Percentiles rank a stretch among this genome's conserved stretches.
phyloP scores from a whole-genome alignment of 2,329 filamentous ascomycete genomes.

The Penicillium thymicola region DNA sequence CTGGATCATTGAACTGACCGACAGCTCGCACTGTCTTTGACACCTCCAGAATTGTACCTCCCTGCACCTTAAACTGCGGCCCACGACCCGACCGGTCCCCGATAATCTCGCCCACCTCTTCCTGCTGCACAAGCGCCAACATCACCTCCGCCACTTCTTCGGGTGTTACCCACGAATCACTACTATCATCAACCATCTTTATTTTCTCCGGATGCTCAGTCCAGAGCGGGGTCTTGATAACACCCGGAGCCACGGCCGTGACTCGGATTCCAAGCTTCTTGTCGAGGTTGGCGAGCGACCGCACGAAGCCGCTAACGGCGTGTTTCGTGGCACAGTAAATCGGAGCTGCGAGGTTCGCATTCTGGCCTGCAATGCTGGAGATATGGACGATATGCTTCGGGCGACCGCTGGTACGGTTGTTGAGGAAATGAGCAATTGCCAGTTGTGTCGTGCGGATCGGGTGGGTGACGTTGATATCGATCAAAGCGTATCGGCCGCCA shows the following conservation, averaged over 20 bases:
- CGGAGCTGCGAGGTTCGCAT: slow-evolving; percentile 37
- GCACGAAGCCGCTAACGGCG: slow-evolving; percentile 49
- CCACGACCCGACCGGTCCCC: slow-evolving; percentile 32
- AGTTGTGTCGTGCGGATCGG: slow-evolving; percentile 52
- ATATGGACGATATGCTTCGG: slow-evolving; percentile 49
- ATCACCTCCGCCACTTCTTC: slow-evolving; percentile 61
- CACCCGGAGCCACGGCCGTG: slow-evolving; percentile 58
- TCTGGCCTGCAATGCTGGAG: slow-evolving; percentile 48
- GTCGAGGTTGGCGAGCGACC: slow-evolving; percentile 51
- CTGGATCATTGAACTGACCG: slow-evolving; percentile 52
- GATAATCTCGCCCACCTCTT: slow-evolving; percentile 39
- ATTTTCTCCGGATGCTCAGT: slow-evolving; percentile 61
- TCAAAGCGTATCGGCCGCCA: slow-evolving; percentile 42
- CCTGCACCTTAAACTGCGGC: slow-evolving; percentile 38
- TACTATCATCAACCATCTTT: slow-evolving; percentile 46
- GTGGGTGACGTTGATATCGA: slow-evolving; percentile 54
- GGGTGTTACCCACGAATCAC: slow-evolving; percentile 58
- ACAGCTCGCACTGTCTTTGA: slow-evolving; percentile 53
- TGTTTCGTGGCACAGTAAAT: slow-evolving; percentile 52
- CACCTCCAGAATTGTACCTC: slow-evolving; percentile 56
- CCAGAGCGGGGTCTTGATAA: slow-evolving; percentile 62
- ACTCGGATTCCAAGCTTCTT: slow-evolving; percentile 52
- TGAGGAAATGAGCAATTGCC: slow-evolving; percentile 50
- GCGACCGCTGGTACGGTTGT: slow-evolving; percentile 25
- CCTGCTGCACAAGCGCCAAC: slow-evolving; percentile 53